Evolutionary conservation across 2,329 filamentous ascomycete genomes (phyloP).

Genomic region (Colletotrichum higginsianum): DNA sequence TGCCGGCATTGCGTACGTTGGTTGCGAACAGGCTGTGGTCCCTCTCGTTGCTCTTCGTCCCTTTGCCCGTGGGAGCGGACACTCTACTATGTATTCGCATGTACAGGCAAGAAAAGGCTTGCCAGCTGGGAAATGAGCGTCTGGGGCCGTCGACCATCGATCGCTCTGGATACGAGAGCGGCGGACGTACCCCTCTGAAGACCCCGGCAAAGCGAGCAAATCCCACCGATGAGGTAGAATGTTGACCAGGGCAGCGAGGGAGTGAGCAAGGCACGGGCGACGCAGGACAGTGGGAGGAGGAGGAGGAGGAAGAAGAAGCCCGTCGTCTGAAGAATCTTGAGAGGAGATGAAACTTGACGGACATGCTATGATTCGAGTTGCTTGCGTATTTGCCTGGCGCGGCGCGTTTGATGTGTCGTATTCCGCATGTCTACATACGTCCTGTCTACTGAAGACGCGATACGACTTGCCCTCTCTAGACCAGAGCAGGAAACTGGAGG

Average conservation of each 20-base stretch:
- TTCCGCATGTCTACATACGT: background rate
- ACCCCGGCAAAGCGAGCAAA: slow-evolving; percentile 26
- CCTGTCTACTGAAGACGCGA: background rate
- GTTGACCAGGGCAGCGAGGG: background rate
- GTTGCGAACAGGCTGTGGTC: background rate
- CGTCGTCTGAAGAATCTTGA: slow-evolving; percentile 22
- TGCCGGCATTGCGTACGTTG: slow-evolving; percentile 14
- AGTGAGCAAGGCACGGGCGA: slow-evolving; percentile 14
- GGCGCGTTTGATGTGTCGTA: slow-evolving; percentile 34
- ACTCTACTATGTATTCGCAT: no score
- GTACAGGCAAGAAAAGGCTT: slow-evolving; percentile 15
- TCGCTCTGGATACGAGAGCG: slow-evolving; percentile 39
- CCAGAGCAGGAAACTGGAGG: no score
- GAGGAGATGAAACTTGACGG: slow-evolving; percentile 29
- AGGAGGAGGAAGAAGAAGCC: background rate
- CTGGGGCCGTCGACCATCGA: slow-evolving; percentile 28
- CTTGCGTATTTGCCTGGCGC: slow-evolving; percentile 28
- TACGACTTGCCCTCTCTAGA: background rate
- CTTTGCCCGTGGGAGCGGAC: background rate
- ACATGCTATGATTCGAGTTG: slow-evolving; percentile 12
- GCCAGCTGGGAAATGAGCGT: slow-evolving; percentile 24
- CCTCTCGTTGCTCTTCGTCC: background rate
- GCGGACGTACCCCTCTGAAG: slow-evolving; percentile 26
- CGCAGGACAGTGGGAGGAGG: background rate
- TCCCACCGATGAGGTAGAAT: slow-evolving; percentile 22